Evolutionary conservation across 2,329 filamentous ascomycete species (phyloP).

Genomic region (Microcera coccophila): DNA sequence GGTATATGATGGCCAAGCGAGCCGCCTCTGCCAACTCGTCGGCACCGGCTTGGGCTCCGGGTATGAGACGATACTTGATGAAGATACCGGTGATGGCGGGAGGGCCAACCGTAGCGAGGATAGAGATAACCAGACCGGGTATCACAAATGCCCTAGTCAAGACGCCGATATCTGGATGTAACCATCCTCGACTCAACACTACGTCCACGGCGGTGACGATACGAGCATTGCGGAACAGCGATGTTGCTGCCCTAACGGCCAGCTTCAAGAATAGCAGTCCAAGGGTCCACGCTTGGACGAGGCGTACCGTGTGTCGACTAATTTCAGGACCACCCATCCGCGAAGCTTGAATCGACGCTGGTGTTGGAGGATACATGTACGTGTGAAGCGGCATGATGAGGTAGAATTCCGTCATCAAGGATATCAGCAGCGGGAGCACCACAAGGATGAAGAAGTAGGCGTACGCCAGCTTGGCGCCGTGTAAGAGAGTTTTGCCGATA

Average conservation of each 20-base stretch:
- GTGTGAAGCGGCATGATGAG: constrained; percentile 82
- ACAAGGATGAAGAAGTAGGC: constrained; percentile 70
- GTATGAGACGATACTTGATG: constrained; percentile 24
- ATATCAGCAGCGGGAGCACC: constrained; percentile 77
- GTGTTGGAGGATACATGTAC: constrained; percentile 53
- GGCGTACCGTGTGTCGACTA: constrained; percentile 66
- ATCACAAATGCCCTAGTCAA: constrained; percentile 85
- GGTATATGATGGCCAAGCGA: constrained; percentile 41
- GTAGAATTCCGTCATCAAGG: constrained; percentile 81
- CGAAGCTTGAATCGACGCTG: constrained; percentile 26
- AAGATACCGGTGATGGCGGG: constrained; percentile 49
- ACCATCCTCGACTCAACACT: constrained; percentile 69
- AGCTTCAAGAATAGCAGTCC: constrained; percentile 89
- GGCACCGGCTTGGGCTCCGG: constrained; percentile 14
- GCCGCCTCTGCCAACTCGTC: constrained; percentile 27
- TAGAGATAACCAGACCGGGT: constrained; percentile 62
- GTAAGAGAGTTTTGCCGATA: constrained; percentile 27
- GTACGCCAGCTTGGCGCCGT: constrained; percentile 58
- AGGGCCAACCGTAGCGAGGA: constrained; percentile 61
- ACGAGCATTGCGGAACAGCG: constrained; percentile 65
- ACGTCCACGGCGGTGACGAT: constrained; percentile 70
- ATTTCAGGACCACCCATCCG: constrained; percentile 22
- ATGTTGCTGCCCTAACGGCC: constrained; percentile 62
- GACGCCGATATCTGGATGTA: constrained; percentile 72
- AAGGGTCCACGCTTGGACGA: constrained; percentile 92